Evolutionary conservation across 1,284 basidiomycete species (phyloP).

Genomic region (Sanghuangporus sanghuang): DNA sequence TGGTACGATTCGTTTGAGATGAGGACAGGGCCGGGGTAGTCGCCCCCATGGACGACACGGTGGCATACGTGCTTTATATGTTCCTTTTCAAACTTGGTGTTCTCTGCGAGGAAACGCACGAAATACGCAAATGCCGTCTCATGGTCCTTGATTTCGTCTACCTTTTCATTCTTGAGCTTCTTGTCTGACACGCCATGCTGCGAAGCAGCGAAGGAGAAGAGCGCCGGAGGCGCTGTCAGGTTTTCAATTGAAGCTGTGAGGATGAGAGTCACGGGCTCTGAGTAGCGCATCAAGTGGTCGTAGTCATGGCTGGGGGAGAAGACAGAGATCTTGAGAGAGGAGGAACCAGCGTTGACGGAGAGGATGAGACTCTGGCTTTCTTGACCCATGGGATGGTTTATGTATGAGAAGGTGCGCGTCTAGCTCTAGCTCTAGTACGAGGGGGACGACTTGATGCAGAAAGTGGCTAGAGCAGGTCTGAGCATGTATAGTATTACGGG

Average conservation of each 20-base stretch:
- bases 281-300: neutral
- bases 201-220: constrained; percentile 39
- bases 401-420: neutral
- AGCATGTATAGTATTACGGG: neutral
- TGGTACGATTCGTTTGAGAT: constrained; percentile 59
- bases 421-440: neutral
- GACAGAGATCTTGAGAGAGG: constrained; percentile 73
- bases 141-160: constrained; percentile 45
- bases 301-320: constrained; percentile 34
- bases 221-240: constrained; percentile 51
- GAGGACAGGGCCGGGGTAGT: constrained; percentile 60
- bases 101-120: constrained; percentile 41
- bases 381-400: neutral
- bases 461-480: neutral
- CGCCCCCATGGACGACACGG: constrained; percentile 81
- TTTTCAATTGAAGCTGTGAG: constrained; percentile 48
- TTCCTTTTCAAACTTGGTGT: constrained; percentile 38
- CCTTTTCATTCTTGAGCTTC: constrained; percentile 33
- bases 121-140: constrained; percentile 62
- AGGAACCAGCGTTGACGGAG: constrained; percentile 67
- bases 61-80: constrained; percentile 58
- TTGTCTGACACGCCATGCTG: constrained; percentile 24
- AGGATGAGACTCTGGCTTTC: constrained; percentile 38
- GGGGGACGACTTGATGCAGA: neutral
- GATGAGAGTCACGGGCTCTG: constrained; percentile 39